Percentiles rank a stretch among this genome's conserved stretches.
These are phyloP conservation scores for Phytophthora constricta DNA, from an alignment of 352 stramenopile species.

Conservation along the genomic window DNA sequence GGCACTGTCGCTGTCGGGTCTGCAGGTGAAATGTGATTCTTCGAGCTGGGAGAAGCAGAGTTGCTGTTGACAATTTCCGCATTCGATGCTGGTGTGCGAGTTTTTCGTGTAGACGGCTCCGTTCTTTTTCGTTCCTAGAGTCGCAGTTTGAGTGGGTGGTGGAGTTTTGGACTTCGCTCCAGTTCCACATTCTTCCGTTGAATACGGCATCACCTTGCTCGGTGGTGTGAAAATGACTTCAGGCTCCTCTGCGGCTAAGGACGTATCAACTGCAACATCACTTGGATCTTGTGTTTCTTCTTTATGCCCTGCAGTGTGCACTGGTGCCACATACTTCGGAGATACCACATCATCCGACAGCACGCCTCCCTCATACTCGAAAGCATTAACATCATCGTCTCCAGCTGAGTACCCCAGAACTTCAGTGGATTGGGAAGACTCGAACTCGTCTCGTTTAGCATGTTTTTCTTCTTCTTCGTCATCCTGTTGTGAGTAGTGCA, in stretches of 20 bases:
- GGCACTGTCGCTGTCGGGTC: constrained; percentile 6
- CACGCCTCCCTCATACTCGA: constrained; percentile 38
- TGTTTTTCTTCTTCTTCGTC: constrained; percentile 17
- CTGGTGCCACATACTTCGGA: constrained; percentile 1
- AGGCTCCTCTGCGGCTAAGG: constrained; percentile 7
- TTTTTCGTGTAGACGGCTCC: neutral
- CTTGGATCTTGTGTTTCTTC: neutral
- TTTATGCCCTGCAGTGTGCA: constrained; percentile 7
- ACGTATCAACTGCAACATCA: neutral
- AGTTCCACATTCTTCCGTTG: constrained; percentile 4
- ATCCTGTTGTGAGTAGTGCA: constrained; percentile 1
- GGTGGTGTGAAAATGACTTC: constrained; percentile 19
- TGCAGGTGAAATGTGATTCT: constrained; percentile 6
- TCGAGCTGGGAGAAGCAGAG: constrained; percentile 13
- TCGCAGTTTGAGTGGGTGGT: constrained; percentile 15
- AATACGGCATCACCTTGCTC: neutral
- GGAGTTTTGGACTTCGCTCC: constrained; percentile 13
- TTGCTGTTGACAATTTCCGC: neutral
- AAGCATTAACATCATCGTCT: constrained; percentile 38
- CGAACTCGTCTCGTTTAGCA: constrained; percentile 18
- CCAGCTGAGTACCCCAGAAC: constrained; percentile 29
- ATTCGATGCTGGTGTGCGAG: neutral
- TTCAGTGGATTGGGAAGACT: constrained; percentile 41
- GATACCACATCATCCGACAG: constrained; percentile 20
- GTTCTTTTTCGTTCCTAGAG: constrained; percentile 22